phyloP scores from a whole-genome alignment of 1,139 yeast genomes.

The Pichia norvegensis region DNA sequence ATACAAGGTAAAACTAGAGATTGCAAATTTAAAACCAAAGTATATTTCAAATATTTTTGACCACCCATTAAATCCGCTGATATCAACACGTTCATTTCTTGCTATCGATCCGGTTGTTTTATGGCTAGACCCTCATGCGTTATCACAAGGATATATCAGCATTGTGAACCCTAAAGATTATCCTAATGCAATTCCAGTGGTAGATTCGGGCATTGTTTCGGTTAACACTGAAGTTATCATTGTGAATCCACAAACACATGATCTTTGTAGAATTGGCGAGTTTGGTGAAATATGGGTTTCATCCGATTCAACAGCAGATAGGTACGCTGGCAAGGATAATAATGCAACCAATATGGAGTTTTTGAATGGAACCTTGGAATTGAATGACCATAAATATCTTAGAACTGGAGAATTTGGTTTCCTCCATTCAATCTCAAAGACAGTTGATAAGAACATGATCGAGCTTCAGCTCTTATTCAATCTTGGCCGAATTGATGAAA shows the following conservation, averaged over 20 bases:
- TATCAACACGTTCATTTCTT: conserved; percentile 80
- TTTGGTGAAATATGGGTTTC: conserved; percentile 97
- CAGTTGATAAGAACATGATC: conserved; percentile 37
- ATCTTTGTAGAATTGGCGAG: conserved; percentile 83
- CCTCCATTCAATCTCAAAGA: conserved; percentile 47
- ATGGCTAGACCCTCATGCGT: conserved; percentile 78
- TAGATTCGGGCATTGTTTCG: conserved; percentile 95
- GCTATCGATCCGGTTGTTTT: conserved; percentile 84
- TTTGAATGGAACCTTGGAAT: conserved; percentile 23
- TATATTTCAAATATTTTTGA: conserved; percentile 73
- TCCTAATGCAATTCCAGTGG: conserved; percentile 59
- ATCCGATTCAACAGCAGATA: conserved; percentile 67
- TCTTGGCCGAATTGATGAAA: conserved; percentile 77
- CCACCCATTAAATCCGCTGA: conserved; percentile 74
- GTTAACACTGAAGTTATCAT: conserved; percentile 90
- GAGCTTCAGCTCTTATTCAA: conserved; percentile 79
- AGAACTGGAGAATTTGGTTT: conserved; percentile 95
- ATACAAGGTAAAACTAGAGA: conserved; percentile 50
- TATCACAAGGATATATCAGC: conserved; percentile 80
- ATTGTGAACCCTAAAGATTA: conserved; percentile 70
- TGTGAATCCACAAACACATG: conserved; percentile 86
- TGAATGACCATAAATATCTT: conserved; percentile 64
- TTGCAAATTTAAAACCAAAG: conserved; percentile 58
- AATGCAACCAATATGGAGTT: conserved; percentile 15
- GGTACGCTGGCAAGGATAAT: conserved; percentile 39